Base-by-base conservation (phyloP, 192 early-diverging fungal species). In the Coemansia sp. region DNA sequence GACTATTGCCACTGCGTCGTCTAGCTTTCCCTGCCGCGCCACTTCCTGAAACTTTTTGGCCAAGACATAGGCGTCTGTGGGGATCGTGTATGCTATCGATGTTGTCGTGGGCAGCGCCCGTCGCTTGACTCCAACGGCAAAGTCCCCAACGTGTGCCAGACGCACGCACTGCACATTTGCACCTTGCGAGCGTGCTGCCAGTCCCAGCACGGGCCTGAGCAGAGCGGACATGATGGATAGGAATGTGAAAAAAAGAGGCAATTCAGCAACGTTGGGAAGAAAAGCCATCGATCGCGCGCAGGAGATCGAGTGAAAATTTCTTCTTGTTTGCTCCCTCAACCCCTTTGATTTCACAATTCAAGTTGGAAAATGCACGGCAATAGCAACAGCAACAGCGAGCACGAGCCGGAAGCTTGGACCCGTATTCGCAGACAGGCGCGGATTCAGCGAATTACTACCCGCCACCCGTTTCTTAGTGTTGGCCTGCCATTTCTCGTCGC, bases 401-500 rank as follows among this genome's bases (percentile, higher is more conserved):
- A 40, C 19, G 56, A 57, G 32, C 38, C 58, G 8, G 42, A 56
- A 12, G 38, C 9, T 39, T 54, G 62, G 58, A 22, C 58, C 21
- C 57, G 54, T 2, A 56, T 40, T 3, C 50, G 12, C 29, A 62
- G 34, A 21, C 48, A 58, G 34, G 60, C 64, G 11, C 57, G 37
- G 55, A 37, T 71, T 22, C 65, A 75, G 56, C 63, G 68, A 53
- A 56, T 80, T 21, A 52, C 67, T 17, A 57, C 53, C 34, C 72
- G 69, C 52, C 74, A 79, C 59, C 90, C 88, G 12, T 85, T 91
- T 44, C 60, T 90, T 14, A 74, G 70, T 35, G 87, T 91, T 63
- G 88, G 90, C 1, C 62, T 91, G 7, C 89, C 90, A 24, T 87
- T 91, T 26, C 57, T 92, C 11, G 52, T 82, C 19, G 85, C 87